Conservation (phyloP, 345 rosid genomes). For the Fremontodendron californicum region DNA sequence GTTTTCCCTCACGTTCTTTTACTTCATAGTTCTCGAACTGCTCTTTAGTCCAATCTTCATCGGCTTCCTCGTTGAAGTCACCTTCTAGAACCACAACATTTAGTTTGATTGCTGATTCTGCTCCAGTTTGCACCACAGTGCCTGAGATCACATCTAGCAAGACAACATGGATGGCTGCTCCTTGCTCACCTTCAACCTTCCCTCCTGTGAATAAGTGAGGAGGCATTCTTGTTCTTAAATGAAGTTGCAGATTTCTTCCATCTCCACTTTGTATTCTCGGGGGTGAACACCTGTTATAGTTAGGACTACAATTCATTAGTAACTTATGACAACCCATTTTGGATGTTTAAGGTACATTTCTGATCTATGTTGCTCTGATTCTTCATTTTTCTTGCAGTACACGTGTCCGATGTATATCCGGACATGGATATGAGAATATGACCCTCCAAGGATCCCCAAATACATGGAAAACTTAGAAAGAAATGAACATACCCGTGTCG, state of each 20-base stretch:
- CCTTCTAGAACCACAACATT: conserved; percentile 79
- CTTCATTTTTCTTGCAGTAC: too few relatives aligned
- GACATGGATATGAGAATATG: too few relatives aligned
- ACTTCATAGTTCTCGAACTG: conserved; percentile 73
- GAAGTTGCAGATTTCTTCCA: conserved; percentile 65
- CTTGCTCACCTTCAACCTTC: conserved; percentile 87
- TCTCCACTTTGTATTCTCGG: conserved; percentile 56
- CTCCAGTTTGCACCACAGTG: conserved; percentile 56
- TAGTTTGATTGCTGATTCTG: conserved; percentile 64
- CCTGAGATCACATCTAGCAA: conserved; percentile 60
- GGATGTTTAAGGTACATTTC: background rate
- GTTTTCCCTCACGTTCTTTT: conserved; percentile 84
- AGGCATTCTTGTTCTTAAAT: conserved; percentile 80
- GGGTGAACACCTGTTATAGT: conserved; percentile 47
- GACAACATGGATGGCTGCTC: conserved; percentile 75
- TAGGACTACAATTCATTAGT: background rate
- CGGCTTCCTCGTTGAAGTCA: conserved; percentile 66
- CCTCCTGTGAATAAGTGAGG: conserved; percentile 93
- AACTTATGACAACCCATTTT: background rate
- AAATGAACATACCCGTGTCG: too few relatives aligned
- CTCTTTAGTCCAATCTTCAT: conserved; percentile 65
- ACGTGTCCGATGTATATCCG: too few relatives aligned
- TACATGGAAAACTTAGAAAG: too few relatives aligned
- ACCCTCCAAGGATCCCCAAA: too few relatives aligned
- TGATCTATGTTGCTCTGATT: too few relatives aligned